Evolutionary conservation across 1,139 yeast genomes (phyloP).

Genomic region (Meyerozyma carpophila): DNA sequence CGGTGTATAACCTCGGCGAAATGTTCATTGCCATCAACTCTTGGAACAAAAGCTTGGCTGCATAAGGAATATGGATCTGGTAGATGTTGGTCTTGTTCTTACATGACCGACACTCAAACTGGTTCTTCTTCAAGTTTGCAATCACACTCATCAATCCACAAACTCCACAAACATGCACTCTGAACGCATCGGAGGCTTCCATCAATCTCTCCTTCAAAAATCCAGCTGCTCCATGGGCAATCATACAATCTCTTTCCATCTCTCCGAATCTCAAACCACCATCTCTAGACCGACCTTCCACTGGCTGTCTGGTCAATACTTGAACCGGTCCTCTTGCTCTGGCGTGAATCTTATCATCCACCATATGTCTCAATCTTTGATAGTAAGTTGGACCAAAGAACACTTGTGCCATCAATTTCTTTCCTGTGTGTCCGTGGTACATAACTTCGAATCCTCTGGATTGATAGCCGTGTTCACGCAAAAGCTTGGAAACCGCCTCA

Average conservation of each 20-base stretch:
- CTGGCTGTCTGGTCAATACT: conserved; percentile 97
- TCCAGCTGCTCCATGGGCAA: conserved; percentile 99
- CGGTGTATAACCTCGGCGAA: conserved; percentile 79
- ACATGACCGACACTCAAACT: conserved; percentile 97
- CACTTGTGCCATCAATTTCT: conserved; percentile 93
- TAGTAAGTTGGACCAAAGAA: conserved; percentile 98
- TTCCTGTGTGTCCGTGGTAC: conserved; percentile 99
- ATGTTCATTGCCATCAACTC: conserved; percentile 99
- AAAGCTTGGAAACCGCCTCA: conserved; percentile 85
- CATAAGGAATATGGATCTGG: conserved; percentile 96
- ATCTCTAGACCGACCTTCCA: conserved; percentile 98
- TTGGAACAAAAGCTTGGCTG: conserved; percentile 94
- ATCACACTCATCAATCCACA: conserved; percentile 98
- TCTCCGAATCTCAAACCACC: conserved; percentile 99
- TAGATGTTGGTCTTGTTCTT: conserved; percentile 96
- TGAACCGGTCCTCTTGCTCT: conserved; percentile 99
- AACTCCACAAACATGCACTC: conserved; percentile 96
- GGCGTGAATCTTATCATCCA: conserved; percentile 97
- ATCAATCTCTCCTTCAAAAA: conserved; percentile 93
- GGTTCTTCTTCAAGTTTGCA: conserved; percentile 94
- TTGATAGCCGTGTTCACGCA: conserved; percentile 95
- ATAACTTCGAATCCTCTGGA: conserved; percentile 97
- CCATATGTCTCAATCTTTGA: conserved; percentile 98
- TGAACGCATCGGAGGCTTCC: conserved; percentile 98
- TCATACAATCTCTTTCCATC: conserved; percentile 99